Conservation (phyloP, 352 stramenopile species). For the Pythium dissimile region DNA sequence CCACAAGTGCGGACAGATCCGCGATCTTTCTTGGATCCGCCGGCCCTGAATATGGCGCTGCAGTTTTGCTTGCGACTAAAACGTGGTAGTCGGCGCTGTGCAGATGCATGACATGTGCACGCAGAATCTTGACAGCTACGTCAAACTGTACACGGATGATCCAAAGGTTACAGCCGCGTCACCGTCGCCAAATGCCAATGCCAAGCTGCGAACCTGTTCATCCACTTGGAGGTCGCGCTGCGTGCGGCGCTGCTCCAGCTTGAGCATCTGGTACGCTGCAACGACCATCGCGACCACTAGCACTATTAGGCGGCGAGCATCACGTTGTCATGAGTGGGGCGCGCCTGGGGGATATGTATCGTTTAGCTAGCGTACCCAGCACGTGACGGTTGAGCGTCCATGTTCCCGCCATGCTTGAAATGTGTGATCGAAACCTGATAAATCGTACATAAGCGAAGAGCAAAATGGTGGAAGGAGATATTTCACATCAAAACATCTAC, state of each 20-base stretch:
- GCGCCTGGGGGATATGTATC: neutral
- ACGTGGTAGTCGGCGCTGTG: slow-evolving; percentile 39
- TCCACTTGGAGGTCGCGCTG: slow-evolving; percentile 26
- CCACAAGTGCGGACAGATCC: slow-evolving; percentile 35
- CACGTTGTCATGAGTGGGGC: neutral
- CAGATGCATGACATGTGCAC: slow-evolving; percentile 31
- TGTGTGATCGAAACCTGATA: neutral
- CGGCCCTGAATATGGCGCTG: neutral
- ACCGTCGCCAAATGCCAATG: neutral
- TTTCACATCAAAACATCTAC: no score
- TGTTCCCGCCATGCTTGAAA: neutral
- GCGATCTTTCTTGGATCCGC: neutral
- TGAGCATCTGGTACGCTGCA: slow-evolving; percentile 55
- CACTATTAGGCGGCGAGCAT: slow-evolving; percentile 30
- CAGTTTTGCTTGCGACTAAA: slow-evolving; percentile 19
- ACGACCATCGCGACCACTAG: slow-evolving; percentile 54
- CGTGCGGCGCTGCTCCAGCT: slow-evolving; percentile 44
- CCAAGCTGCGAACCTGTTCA: slow-evolving; percentile 30
- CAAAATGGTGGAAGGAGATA: no score
- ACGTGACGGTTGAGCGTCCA: slow-evolving; percentile 4
- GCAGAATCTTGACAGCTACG: slow-evolving; percentile 34
- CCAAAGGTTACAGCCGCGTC: neutral
- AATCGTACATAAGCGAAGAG: neutral
- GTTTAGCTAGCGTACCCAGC: neutral
- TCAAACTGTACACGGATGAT: slow-evolving; percentile 39